phyloP scores from a whole-genome alignment of 176 grass and related monocot species.

The Hyparrhenia diplandra region DNA sequence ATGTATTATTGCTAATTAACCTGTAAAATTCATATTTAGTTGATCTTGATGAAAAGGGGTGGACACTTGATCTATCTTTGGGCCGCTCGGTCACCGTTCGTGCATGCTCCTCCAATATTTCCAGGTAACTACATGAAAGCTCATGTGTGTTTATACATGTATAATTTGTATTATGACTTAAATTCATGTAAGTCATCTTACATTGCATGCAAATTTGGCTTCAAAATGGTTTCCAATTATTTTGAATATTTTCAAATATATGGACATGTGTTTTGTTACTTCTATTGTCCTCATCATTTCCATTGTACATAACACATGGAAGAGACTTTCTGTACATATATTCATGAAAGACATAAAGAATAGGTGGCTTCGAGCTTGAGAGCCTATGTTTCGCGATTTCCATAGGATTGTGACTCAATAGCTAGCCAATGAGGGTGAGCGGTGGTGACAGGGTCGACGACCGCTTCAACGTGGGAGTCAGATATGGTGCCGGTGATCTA shows the following conservation, averaged over 20 bases:
- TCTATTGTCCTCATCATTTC: not conserved
- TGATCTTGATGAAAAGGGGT: conserved; percentile 83
- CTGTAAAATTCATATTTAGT: conserved; percentile 26
- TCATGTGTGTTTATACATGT: not conserved
- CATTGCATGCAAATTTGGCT: not conserved
- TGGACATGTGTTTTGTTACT: not conserved
- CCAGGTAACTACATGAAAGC: conserved; percentile 35
- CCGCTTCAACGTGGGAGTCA: too few relatives aligned
- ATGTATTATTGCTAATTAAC: not conserved
- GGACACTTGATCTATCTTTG: conserved; percentile 71
- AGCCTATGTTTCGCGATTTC: too few relatives aligned
- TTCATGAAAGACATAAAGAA: not conserved
- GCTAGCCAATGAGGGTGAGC: too few relatives aligned
- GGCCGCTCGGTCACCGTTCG: conserved; percentile 52
- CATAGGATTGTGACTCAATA: too few relatives aligned
- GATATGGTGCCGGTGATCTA: too few relatives aligned
- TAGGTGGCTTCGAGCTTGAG: too few relatives aligned
- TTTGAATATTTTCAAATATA: not conserved
- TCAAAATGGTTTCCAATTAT: not conserved
- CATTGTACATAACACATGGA: not conserved
- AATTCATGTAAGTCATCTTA: not conserved
- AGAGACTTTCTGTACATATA: not conserved
- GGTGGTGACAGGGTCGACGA: too few relatives aligned
- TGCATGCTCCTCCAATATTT: conserved; percentile 70
- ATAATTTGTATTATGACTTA: not conserved